Evolutionary conservation across 1,284 basidiomycete genomes (phyloP), one percentile per base, ranked within the genome.

Genomic region (Schizopora paradoxa): DNA sequence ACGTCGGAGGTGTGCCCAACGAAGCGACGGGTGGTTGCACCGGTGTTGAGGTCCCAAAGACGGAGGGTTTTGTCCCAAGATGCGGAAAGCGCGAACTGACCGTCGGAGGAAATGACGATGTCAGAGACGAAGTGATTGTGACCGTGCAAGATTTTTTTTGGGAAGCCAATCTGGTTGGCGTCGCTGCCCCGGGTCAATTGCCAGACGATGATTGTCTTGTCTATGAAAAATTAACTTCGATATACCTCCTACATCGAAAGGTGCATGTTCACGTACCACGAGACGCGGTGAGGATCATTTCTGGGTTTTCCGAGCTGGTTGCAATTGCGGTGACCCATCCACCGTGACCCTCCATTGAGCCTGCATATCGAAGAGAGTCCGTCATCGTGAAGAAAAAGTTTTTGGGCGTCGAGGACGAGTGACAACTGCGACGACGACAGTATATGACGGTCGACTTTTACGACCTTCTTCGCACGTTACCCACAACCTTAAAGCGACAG

Each of bases 71-170:
- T 95, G 76, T 99, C 96, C 96, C 96, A 99, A 43, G 95, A 99
- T 41, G 96, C 89, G 53, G 96, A 99, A 53, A 99, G 88, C 45
- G 96, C 96, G 68, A 99, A 99, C 75, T 99, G 95, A 65, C 95
- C 95, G 69, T 99, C 95, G 55, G 93, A 97, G 52, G 92, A 95
- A 68, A 96, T 91, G 63, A 96, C 94, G 59, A 99, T 91, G 70
- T 99, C 96, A 45, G 96, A 99, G 55, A 99, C 96, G 66, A 99
- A 99, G 79, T 98, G 94, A 77, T 98, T 98, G 81, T 99, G 96
- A 57, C 96, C 96, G 69, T 92, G 88, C 56, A 99, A 86, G 66
- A 98, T 91, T 63, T 88, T 86, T 77, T 98, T 99, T 56, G 94
- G 92, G 76, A 86, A 94, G 48, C 93, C 93, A 66, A 92, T 94